Base-by-base conservation (phyloP, 129 eudicot genomes). In the Arctium lappa region DNA sequence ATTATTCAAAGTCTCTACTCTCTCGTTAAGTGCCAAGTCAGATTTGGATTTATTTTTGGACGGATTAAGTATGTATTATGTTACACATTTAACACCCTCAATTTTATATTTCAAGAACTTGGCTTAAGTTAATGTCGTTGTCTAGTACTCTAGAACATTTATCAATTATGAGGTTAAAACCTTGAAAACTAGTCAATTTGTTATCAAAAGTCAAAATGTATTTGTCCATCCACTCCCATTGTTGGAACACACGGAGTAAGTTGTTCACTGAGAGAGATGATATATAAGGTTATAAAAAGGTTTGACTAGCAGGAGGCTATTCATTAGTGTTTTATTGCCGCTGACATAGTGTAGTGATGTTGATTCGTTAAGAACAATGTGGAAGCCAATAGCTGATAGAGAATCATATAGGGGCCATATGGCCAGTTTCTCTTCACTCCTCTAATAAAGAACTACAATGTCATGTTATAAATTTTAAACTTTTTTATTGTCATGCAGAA, bases 401-500 rank as follows among this genome's bases (percentile, higher is more conserved):
- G 29, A 42, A 31, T 40, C 46, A 30, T 15, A 79, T 39, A 36
- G 37, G 27, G 42, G 72, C 32, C 16, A 13, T 1, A 12, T 68
- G 13, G 60, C 62, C 39, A 8, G 29, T 76, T 69, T 29, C 34
- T 22, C n/a, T 16, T 29, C 31, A 10, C 40, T 56, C 34, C n/a
- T n/a, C 37, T 37, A 53, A 44, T 46, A 36, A 36, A 18, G 31
- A 31, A 37, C 44, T 40, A 16, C 44, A 50, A 1, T 32, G 39
- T 16, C 11, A 81, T 40, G 37, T 32, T 73, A 42, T 48, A 30
- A 29, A 44, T 33, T 76, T 30, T 53, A 3, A 72, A 13, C 2
- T 13, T 32, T 39, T 22, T 72, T 29, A 6, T 37, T 82, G 34
- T 75, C 75, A 42, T 80, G 80, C 81, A 87, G 93, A 87, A 42